Base-by-base conservation (phyloP, 352 stramenopile species). In the Blastocystis hominis region DNA sequence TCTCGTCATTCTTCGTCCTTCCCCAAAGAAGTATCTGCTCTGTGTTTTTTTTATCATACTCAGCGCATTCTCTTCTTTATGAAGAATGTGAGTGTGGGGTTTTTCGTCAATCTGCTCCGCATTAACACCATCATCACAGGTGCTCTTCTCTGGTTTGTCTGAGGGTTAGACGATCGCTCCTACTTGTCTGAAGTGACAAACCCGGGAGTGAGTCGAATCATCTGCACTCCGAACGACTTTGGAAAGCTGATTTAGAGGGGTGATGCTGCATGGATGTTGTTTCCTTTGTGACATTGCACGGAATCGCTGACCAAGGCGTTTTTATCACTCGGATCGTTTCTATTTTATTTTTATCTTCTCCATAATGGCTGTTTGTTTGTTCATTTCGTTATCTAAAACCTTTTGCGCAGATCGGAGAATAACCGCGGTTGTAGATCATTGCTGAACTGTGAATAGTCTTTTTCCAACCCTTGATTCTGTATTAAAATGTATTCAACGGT, bases 401-500 rank as follows among this genome's bases (percentile, higher is more conserved):
- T 30, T 30, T 30, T 30, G 24, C 24, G 24, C 24, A 30, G 24
- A 30, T 30, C 24, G 24, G 24, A 30, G 24, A 30, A 59, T 59
- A 59, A 59, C n/a, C 50, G 50, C 50, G 50, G 50, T 59, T 59
- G n/a, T 20, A 59, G 10, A 59, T 72, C 62, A 20, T 72, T 72
- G 3, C 30, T 72, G 34, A 47, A 17, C 17, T 72, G 10, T 20
- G 24, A 72, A 72, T 20, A 72, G 20, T 59, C 10, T 59, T 59
- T 20, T n/a, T 72, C 42, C 42, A 72, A 30, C 42, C 20, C 62
- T 72, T 72, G 36, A 72, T 72, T 72, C 42, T 72, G n/a, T n/a
- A 72, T 72, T n/a, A n/a, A 53, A 54, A 87, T 87, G 77, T 87
- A 87, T 87, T 87, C 77, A 76, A 59, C 77, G n/a, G 66, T 87